Evolutionary conservation across 1,139 yeast genomes (phyloP).

Genomic region (Tardiomyces depauwii): DNA sequence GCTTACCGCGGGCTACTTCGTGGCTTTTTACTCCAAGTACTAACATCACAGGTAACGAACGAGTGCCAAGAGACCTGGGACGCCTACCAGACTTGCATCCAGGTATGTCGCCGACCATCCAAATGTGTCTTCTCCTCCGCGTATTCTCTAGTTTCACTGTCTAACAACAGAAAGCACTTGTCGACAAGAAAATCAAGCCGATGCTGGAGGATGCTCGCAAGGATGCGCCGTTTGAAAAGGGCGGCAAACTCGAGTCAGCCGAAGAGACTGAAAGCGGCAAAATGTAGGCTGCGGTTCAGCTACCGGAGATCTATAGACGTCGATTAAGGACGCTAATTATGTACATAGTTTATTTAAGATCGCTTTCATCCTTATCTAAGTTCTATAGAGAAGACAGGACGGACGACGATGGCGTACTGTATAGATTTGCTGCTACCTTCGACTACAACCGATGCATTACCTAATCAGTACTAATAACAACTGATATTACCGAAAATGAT

Average conservation of each 20-base stretch:
- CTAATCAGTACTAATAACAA: too few relatives aligned
- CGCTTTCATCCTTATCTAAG: too few relatives aligned
- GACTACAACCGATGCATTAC: too few relatives aligned
- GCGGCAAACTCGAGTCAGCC: slow-evolving; percentile 30
- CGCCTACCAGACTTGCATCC: slow-evolving; percentile 75
- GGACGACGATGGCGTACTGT: too few relatives aligned
- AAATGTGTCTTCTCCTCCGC: neutral
- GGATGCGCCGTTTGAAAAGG: slow-evolving; percentile 78
- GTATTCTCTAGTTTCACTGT: neutral
- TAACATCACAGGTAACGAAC: slow-evolving; percentile 41
- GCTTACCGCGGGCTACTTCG: too few relatives aligned
- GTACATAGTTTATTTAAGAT: too few relatives aligned
- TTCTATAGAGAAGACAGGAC: too few relatives aligned
- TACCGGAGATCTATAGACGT: too few relatives aligned
- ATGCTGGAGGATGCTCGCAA: slow-evolving; percentile 84
- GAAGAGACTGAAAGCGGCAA: neutral
- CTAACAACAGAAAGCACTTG: slow-evolving; percentile 39
- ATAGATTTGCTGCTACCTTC: too few relatives aligned
- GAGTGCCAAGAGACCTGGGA: slow-evolving; percentile 90
- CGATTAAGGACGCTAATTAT: too few relatives aligned
- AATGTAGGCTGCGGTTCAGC: too few relatives aligned
- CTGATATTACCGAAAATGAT: too few relatives aligned
- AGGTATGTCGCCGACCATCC: slow-evolving; percentile 38
- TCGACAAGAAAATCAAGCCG: slow-evolving; percentile 63
- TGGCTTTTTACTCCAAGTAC: slow-evolving; percentile 15